Evolutionary conservation across 371 early-diverging fungal genomes (phyloP).

Genomic region (Entomophthora muscae): DNA sequence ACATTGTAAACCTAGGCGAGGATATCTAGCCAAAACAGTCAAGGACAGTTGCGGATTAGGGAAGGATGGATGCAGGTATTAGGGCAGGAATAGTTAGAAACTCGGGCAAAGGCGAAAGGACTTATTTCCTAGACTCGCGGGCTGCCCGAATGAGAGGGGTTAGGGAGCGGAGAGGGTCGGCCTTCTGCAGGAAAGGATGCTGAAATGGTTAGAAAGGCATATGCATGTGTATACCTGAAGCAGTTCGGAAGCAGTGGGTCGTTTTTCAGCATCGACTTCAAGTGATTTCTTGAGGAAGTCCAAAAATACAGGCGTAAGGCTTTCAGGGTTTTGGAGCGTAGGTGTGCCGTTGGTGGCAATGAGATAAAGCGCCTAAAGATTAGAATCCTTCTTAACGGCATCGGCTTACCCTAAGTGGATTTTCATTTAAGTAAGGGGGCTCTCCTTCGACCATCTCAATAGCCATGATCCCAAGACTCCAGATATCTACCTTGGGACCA

Average conservation of each 20-base stretch:
- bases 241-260: slow-evolving; percentile 67
- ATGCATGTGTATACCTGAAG: slow-evolving; percentile 19
- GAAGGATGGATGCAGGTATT: not conserved
- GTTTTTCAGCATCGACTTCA: slow-evolving; percentile 66
- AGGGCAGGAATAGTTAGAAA: not conserved
- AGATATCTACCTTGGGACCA: slow-evolving; percentile 88
- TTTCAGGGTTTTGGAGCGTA: slow-evolving; percentile 72
- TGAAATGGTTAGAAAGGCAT: slow-evolving; percentile 12
- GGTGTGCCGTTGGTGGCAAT: slow-evolving; percentile 96
- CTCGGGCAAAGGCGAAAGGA: not conserved
- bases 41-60: not conserved
- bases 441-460: slow-evolving; percentile 89
- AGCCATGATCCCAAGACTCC: slow-evolving; percentile 93
- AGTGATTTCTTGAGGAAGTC: slow-evolving; percentile 72
- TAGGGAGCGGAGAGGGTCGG: slow-evolving; percentile 71
- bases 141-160: slow-evolving; percentile 79
- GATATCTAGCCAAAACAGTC: not conserved
- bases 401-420: slow-evolving; percentile 45
- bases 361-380: slow-evolving; percentile 57
- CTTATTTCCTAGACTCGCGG: slow-evolving; percentile 24
- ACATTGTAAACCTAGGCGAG: not conserved
- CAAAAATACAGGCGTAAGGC: slow-evolving; percentile 50
- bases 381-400: not conserved
- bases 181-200: slow-evolving; percentile 77
- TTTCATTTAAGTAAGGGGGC: slow-evolving; percentile 89